These are phyloP conservation scores for Acidomyces sp. DNA, from an alignment of 495 filamentous ascomycete species.

Conservation along the genomic window DNA sequence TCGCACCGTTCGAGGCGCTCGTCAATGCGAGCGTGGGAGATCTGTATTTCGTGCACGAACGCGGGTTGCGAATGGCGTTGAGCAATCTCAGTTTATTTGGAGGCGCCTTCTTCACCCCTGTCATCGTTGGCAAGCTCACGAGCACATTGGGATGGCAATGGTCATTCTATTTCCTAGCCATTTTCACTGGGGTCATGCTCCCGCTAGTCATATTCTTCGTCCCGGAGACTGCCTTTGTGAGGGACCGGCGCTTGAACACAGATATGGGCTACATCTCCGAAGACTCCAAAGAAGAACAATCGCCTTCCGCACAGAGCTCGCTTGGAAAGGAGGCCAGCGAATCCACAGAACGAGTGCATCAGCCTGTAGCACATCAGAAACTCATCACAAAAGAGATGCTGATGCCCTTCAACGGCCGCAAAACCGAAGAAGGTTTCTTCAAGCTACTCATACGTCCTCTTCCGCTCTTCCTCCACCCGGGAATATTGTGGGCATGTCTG, in stretches of 20 bases:
- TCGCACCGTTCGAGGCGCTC: slow-evolving; percentile 35
- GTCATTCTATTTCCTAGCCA: slow-evolving; percentile 35
- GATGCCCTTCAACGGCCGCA: slow-evolving; percentile 65
- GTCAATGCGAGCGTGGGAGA: slow-evolving; percentile 34
- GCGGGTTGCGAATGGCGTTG: slow-evolving; percentile 79
- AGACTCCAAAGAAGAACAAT: slow-evolving; percentile 5
- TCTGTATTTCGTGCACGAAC: slow-evolving; percentile 35
- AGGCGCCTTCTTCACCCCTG: slow-evolving; percentile 82
- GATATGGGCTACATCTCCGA: slow-evolving; percentile 8
- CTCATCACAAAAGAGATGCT: slow-evolving; percentile 44
- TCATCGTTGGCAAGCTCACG: slow-evolving; percentile 78
- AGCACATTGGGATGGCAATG: slow-evolving; percentile 55
- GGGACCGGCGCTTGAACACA: slow-evolving; percentile 50
- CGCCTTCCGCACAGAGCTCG: slow-evolving; percentile 7
- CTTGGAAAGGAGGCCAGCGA: slow-evolving; percentile 7
- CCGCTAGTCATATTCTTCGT: slow-evolving; percentile 52
- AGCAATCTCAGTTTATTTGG: slow-evolving; percentile 83
- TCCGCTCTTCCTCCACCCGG: slow-evolving; percentile 62
- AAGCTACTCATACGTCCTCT: slow-evolving; percentile 51
- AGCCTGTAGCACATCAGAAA: slow-evolving; percentile 25
- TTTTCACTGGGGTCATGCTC: slow-evolving; percentile 31
- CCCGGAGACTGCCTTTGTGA: slow-evolving; percentile 70
- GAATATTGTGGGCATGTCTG: slow-evolving; percentile 77
- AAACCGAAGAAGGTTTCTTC: slow-evolving; percentile 51
- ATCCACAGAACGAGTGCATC: background rate